Base-by-base conservation (phyloP, 495 filamentous ascomycete genomes). In the Bacidia gigantensis region DNA sequence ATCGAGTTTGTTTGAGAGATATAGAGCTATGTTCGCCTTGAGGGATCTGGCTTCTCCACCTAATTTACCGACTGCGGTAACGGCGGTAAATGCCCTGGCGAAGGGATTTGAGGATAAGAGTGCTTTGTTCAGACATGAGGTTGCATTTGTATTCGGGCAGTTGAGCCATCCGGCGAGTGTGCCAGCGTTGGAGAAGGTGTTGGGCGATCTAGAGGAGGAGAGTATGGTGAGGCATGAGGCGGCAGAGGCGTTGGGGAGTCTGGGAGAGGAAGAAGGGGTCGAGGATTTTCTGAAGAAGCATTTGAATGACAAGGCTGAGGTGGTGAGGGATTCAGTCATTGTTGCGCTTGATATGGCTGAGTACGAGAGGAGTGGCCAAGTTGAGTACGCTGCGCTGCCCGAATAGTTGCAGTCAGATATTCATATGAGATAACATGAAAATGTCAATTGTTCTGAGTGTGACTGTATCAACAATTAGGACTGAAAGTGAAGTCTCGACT, bases 201-300 rank as follows among this genome's bases (percentile, higher is more conserved):
- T 97, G 45, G 83, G 86, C 59, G 74, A 97, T 63, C 70, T 78
- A 42, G 70, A 83, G 29, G 92, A 99, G 66, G 79, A 73, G 23
- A 85, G 89, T 58, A 99, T 99, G 92, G 92, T 99, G 54, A 80
- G 92, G 52, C 92, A 99, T 64, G 92, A 99, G 65, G 92, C 92
- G 43, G 92, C 93, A 3, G 92, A 99, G 67, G 92, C 92, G 21
- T 80, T 99, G n/a, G 92, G 92, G 5, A 95, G 89, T 59, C 73
- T 99, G 21, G 92, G 90, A 17, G 88, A 92, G 22, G 87, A 93
- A 60, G 86, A 93, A 49, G 90, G 89, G 11, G 93, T 97, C 23
- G 89, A 95, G 61, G 82, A 85, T 49, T 83, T 79, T 2, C 62
- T 99, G 66, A 84, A 79, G 69, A 75, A 73, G 56, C 97, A 95